Base-by-base conservation (phyloP, 2,329 filamentous ascomycete species). In the Tolypocladium tundrense region DNA sequence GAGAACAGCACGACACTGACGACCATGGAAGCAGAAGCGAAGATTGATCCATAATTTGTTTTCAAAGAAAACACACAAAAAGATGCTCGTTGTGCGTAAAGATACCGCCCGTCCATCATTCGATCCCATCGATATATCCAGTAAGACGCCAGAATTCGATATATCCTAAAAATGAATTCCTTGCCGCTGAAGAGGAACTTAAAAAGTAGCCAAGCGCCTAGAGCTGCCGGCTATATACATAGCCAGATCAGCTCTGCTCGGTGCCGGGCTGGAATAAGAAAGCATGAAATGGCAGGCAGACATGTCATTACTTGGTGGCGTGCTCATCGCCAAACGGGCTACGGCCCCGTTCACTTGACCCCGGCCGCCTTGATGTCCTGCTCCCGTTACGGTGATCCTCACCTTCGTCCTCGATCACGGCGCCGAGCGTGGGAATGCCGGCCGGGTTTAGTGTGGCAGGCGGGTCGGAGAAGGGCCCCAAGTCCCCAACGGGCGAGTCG, bases 381-480 rank as follows among this genome's bases (percentile, higher is more conserved):
- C 72, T 59, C 68, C 72, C 53, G 72, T 75, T 37, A 67, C 74
- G 62, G 69, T 69, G 61, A 67, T 73, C 60, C 54, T 67, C 66
- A 40, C 74, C 73, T 3, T 80, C 75, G 60, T 83, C 80, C 64
- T 84, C 80, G 27, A 79, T 79, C 35, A 85, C 78, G 6, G 80
- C 78, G 58, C 80, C 80, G 14, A 86, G 72, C 51, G 75, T 79
- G 14, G 73, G 75, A 14, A 72, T 74, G 61, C 75, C 79, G 59
- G 56, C 61, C 6, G 63, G 54, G 66, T 56, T 72, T 37, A 64
- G 62, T 56, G 63, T 63, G 56, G 67, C 64, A 2, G 79, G 77
- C 2, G 81, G 82, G 60, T 86, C 84, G 9, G 78, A 77, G 67
- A 87, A 87, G 0, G 84, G 83, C 0, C 83, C 78, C 64, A 83